Conservation (phyloP, 1,284 basidiomycete genomes). For the Apiotrichum sp. region DNA sequence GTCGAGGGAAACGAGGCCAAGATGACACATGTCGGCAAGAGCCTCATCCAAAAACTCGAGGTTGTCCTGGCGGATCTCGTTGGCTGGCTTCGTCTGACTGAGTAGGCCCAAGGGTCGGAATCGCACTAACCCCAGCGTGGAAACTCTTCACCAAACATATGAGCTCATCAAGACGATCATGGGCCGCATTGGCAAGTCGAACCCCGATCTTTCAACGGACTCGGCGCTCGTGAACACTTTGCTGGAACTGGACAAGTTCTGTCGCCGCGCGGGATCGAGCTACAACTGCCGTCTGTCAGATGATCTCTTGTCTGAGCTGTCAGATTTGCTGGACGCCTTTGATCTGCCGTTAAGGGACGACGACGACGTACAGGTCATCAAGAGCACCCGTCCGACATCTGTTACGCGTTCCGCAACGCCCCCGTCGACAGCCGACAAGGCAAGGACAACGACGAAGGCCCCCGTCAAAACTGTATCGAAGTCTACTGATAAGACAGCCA, state of each 20-base stretch:
- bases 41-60: constrained; percentile 72
- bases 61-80: constrained; percentile 68
- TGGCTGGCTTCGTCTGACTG: constrained; percentile 82
- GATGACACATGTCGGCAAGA: constrained; percentile 52
- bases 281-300: constrained; percentile 44
- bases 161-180: constrained; percentile 71
- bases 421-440: neutral
- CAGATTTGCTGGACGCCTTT: constrained; percentile 41
- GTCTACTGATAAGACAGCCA: neutral
- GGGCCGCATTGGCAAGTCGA: constrained; percentile 48
- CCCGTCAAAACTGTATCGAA: constrained; percentile 9
- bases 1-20: constrained; percentile 34
- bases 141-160: constrained; percentile 79
- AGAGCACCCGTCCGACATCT: neutral
- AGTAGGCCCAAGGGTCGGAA: constrained; percentile 44
- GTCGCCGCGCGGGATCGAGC: constrained; percentile 33
- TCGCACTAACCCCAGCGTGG: constrained; percentile 49
- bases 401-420: too few species aligned
- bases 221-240: constrained; percentile 28
- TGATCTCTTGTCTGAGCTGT: constrained; percentile 43
- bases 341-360: constrained; percentile 28
- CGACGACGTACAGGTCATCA: constrained; percentile 41
- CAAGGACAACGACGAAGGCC: neutral
- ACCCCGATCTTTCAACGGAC: constrained; percentile 25
- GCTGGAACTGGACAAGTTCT: constrained; percentile 44